A percentile compares a stretch with the other conserved stretches of the same genome.
These are phyloP conservation scores for Takakia lepidozioides DNA, from an alignment of 225 moss, liverwort and hornwort species.

Conservation along the genomic window DNA sequence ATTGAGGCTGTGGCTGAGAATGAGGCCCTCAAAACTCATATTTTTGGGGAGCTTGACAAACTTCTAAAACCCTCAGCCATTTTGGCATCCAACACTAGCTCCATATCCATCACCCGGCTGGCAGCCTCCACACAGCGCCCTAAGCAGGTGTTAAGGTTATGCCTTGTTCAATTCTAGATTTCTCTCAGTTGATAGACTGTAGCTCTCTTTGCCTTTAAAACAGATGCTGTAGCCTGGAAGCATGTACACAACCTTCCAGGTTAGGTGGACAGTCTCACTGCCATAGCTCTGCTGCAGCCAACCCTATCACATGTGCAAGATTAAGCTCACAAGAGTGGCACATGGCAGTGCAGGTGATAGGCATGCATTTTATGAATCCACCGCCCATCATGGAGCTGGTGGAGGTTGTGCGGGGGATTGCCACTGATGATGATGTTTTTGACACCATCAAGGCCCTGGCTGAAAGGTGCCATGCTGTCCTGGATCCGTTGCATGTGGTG, in stretches of 20 bases:
- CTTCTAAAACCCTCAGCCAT: conserved; percentile 83
- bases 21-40: conserved; percentile 63
- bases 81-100: conserved; percentile 97
- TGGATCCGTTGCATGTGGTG: too few relatives aligned
- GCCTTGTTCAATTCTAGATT: too few relatives aligned
- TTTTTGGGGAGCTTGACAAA: conserved; percentile 72
- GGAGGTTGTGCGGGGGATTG: conserved; percentile 73
- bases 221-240: background rate
- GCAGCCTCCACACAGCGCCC: conserved; percentile 83
- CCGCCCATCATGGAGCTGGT: conserved; percentile 96
- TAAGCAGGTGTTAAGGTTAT: conserved; percentile 59
- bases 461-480: conserved; percentile 38
- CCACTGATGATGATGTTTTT: conserved; percentile 65
- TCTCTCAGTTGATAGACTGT: too few relatives aligned
- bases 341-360: conserved; percentile 56
- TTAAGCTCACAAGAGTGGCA: background rate
- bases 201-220: too few relatives aligned
- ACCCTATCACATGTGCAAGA: background rate
- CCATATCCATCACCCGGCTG: conserved; percentile 94
- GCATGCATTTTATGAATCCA: conserved; percentile 99
- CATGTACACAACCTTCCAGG: too few relatives aligned
- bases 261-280: too few relatives aligned
- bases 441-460: conserved; percentile 51
- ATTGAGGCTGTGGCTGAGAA: conserved; percentile 96
- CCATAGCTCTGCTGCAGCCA: too few relatives aligned